These are phyloP conservation scores for Medicago arabica DNA, from an alignment of 306 rosid genomes.

Conservation along the genomic window DNA sequence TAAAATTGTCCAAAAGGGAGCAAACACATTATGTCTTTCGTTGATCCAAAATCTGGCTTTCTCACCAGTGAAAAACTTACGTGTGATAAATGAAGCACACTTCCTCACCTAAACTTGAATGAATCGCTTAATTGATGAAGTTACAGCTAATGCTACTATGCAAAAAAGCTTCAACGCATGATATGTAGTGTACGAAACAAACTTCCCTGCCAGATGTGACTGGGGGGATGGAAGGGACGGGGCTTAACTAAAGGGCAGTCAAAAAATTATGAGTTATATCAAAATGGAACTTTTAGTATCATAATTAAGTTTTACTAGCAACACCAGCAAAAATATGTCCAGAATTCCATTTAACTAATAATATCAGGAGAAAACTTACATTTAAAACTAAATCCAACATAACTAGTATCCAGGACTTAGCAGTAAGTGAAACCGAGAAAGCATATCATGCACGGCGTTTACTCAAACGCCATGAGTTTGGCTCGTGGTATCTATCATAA, in stretches of 20 bases:
- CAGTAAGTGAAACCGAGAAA: slow-evolving; percentile 19
- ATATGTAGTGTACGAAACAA: not conserved
- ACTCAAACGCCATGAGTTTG: slow-evolving; percentile 93
- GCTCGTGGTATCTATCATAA: slow-evolving; percentile 90
- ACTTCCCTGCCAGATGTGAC: not conserved
- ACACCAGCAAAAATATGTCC: not conserved
- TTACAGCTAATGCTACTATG: slow-evolving; percentile 6
- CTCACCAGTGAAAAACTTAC: slow-evolving; percentile 10
- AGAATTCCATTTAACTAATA: slow-evolving; percentile 14
- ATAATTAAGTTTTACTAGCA: not conserved
- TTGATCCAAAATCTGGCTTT: slow-evolving; percentile 17
- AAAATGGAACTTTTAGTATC: not conserved
- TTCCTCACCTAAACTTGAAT: slow-evolving; percentile 1
- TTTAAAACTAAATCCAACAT: slow-evolving; percentile 27
- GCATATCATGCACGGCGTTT: slow-evolving; percentile 75
- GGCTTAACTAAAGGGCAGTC: not conserved
- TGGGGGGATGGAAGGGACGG: not conserved
- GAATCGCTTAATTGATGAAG: not conserved
- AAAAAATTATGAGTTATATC: not conserved
- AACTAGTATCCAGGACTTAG: slow-evolving; percentile 12
- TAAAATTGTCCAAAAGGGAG: slow-evolving; percentile 7
- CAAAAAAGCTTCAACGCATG: not conserved
- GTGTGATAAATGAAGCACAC: not conserved
- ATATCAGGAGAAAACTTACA: slow-evolving; percentile 27
- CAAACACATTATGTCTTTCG: not conserved